A percentile compares a stretch with the other conserved stretches of the same genome.
These are phyloP conservation scores for Choiromyces venosus DNA, from an alignment of 495 filamentous ascomycete species.

Conservation along the genomic window DNA sequence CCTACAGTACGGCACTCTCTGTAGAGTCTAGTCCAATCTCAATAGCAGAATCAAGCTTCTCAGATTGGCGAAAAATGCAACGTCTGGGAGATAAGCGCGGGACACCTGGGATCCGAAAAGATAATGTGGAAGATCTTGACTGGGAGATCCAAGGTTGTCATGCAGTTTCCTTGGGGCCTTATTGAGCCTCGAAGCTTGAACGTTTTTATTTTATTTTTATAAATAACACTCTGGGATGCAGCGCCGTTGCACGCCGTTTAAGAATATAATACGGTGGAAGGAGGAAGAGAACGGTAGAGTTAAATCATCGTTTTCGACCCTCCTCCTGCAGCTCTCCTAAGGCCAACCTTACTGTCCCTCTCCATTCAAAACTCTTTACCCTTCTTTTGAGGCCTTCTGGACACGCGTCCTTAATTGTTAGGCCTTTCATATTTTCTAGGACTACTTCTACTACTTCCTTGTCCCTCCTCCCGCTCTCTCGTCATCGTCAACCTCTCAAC, in stretches of 20 bases:
- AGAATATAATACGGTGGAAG: background rate
- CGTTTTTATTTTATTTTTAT: too few species aligned
- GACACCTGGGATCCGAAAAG: background rate
- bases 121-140: background rate
- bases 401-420: background rate
- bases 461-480: background rate
- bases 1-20: too few species aligned
- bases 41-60: background rate
- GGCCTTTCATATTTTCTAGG: background rate
- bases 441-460: background rate
- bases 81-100: background rate
- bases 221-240: background rate
- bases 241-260: background rate
- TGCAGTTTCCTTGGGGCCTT: background rate
- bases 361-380: background rate
- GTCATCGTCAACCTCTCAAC: background rate
- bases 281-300: background rate
- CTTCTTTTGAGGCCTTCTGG: background rate
- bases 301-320: background rate
- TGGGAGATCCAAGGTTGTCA: background rate
- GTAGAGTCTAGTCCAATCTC: background rate
- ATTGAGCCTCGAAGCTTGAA: background rate
- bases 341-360: background rate
- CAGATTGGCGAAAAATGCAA: background rate
- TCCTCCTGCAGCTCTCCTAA: background rate